phyloP scores from a whole-genome alignment of 179 eudicot genomes.

The Actinidia arguta region DNA sequence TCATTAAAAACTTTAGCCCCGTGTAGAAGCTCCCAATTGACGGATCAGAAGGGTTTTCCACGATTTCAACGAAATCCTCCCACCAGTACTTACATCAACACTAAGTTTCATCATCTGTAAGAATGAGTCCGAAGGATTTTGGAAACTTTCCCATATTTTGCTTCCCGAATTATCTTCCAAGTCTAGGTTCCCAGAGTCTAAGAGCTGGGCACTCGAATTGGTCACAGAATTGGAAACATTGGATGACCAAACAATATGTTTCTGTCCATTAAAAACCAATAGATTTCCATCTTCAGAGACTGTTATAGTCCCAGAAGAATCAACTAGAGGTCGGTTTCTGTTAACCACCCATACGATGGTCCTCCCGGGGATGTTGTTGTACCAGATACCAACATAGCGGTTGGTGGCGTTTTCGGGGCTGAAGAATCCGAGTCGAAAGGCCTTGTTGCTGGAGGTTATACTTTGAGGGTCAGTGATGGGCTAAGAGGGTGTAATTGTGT shows the following conservation, averaged over 20 bases:
- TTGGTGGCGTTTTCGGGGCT: constrained; percentile 14
- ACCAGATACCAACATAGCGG: constrained; percentile 33
- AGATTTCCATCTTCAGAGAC: constrained; percentile 21
- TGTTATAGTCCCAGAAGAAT: constrained; percentile 14
- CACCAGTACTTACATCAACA: constrained; percentile 15
- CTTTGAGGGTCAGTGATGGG: constrained; percentile 25
- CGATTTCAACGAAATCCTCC: constrained; percentile 28
- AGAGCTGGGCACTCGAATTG: constrained; percentile 26
- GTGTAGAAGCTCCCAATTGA: constrained; percentile 41
- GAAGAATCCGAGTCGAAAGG: constrained; percentile 29
- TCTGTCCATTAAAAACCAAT: constrained; percentile 11
- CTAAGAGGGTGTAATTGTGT: constrained; percentile 22
- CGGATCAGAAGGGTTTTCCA: constrained; percentile 63
- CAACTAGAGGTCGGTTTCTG: constrained; percentile 21
- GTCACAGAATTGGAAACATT: neutral
- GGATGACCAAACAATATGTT: constrained; percentile 21
- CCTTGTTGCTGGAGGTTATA: constrained; percentile 13
- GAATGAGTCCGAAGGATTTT: constrained; percentile 26
- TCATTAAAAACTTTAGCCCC: constrained; percentile 35
- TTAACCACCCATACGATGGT: constrained; percentile 32
- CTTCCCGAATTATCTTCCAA: constrained; percentile 18
- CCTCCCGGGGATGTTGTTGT: neutral
- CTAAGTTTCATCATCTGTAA: constrained; percentile 37
- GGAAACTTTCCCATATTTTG: constrained; percentile 30
- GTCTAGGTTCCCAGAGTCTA: constrained; percentile 32